Base-by-base conservation (phyloP, 2,329 filamentous ascomycete genomes). In the Penicillium italicum region DNA sequence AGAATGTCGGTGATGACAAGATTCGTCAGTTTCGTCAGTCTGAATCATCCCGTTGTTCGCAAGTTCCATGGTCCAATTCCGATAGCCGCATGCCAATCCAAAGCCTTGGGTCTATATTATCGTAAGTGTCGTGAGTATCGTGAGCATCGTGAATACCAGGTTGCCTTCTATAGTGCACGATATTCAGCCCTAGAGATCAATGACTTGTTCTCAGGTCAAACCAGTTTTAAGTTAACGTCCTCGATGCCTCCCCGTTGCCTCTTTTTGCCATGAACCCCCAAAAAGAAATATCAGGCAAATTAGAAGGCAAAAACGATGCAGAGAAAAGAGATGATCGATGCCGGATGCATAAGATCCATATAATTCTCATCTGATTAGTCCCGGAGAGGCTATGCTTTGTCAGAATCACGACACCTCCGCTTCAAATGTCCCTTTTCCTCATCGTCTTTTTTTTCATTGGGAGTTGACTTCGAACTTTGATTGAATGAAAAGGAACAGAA, bases 1-100 rank as follows among this genome's bases (percentile, higher is more conserved):
- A 59, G 47, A 41, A 44, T 58, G 53, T 41, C 14, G 45, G 56
- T 69, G 67, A 70, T 68, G 63, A 66, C 65, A 69, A 28, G 41
- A 61, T 60, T 68, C 61, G 66, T 68, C 67, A 70, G 49, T 64
- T 58, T 63, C 63, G 63, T 65, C 61, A 66, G 62, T 62, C 57
- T 64, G 63, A 64, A 66, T 66, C 65, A 67, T 65, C 51, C 36
- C 53, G 30, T 45, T 51, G 16, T 56, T 31, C 43, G 56, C 43
- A 45, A 10, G 64, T 61, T 59, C 66, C 66, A 68, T 62, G 67
- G 66, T 69, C 57, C 58, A 46, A 34, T 6, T 26, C 40, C 22
- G 51, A 38, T 50, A 55, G 53, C 50, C 31, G 43, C 34, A 47
- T 52, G 41, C 44, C 47, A 56, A 62, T 42, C 66, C 65, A 63